Percentiles rank a stretch among this genome's conserved stretches.
Evolutionary conservation across 2,329 filamentous ascomycete genomes (phyloP).

Genomic region (Teratosphaeria epicoccoides): DNA sequence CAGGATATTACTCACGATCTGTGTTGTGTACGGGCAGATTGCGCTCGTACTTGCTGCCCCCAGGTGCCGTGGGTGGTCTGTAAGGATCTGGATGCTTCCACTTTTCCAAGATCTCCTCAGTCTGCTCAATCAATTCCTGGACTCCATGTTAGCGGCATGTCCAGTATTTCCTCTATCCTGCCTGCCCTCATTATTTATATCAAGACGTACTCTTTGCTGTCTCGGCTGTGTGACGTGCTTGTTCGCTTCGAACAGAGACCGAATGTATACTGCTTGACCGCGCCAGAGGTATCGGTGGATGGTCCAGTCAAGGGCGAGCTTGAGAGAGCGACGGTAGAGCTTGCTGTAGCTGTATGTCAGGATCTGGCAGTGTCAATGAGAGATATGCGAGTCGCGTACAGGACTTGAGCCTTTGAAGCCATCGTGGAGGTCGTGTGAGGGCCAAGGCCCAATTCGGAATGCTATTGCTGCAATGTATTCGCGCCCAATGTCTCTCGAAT

Average conservation of each 20-base stretch:
- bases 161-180: neutral
- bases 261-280: slow-evolving; percentile 90
- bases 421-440: slow-evolving; percentile 20
- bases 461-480: neutral
- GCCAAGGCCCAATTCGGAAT: slow-evolving; percentile 5
- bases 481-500: neutral
- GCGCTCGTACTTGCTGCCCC: slow-evolving; percentile 93
- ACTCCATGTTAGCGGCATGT: slow-evolving; percentile 4
- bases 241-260: slow-evolving; percentile 90
- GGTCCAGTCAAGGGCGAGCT: slow-evolving; percentile 89
- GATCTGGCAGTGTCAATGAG: slow-evolving; percentile 1
- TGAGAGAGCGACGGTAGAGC: slow-evolving; percentile 85
- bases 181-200: slow-evolving; percentile 1
- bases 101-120: slow-evolving; percentile 74
- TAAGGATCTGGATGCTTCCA: slow-evolving; percentile 99
- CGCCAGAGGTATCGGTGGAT: slow-evolving; percentile 90
- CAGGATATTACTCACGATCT: slow-evolving; percentile 55
- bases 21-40: slow-evolving; percentile 74
- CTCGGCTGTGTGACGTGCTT: slow-evolving; percentile 71
- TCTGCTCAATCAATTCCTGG: slow-evolving; percentile 74
- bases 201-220: slow-evolving; percentile 62
- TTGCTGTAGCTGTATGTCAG: slow-evolving; percentile 35
- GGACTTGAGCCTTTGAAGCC: slow-evolving; percentile 29
- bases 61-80: slow-evolving; percentile 76
- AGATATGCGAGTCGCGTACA: slow-evolving; percentile 14